A percentile compares a stretch with the other conserved stretches of the same genome.
Evolutionary conservation across 495 filamentous ascomycete genomes (phyloP).

Genomic region (Entonaema liquescens): DNA sequence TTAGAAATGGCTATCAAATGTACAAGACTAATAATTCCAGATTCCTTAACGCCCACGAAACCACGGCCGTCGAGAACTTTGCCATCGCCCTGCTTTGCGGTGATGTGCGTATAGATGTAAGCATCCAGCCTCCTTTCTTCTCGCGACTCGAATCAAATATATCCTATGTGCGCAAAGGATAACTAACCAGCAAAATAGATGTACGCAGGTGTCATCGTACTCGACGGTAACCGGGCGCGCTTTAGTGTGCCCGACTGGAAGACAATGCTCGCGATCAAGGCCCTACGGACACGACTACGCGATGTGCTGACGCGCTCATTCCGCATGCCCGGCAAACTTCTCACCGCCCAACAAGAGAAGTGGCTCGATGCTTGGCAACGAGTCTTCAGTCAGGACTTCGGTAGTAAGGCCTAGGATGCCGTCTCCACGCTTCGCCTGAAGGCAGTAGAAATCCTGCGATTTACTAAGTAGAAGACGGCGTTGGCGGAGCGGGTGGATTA

Average conservation of each 20-base stretch:
- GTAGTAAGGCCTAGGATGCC: constrained; percentile 23
- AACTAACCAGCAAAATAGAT: constrained; percentile 57
- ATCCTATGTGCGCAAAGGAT: too few species aligned
- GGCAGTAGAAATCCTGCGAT: neutral
- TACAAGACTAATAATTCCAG: constrained; percentile 46
- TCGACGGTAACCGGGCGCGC: constrained; percentile 88
- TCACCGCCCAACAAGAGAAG: constrained; percentile 68
- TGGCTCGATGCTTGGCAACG: constrained; percentile 78
- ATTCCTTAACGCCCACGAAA: constrained; percentile 89
- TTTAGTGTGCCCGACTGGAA: constrained; percentile 92
- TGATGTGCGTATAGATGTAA: constrained; percentile 80
- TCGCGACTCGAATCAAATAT: neutral
- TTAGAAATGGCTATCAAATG: neutral
- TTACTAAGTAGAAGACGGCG: neutral
- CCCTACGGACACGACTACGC: constrained; percentile 70
- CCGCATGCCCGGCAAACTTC: constrained; percentile 75
- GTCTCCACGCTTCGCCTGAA: neutral
- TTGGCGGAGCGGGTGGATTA: neutral
- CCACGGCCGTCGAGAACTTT: constrained; percentile 80
- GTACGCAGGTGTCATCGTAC: constrained; percentile 83
- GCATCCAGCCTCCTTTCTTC: neutral
- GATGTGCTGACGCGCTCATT: constrained; percentile 77
- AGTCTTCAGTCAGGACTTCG: constrained; percentile 54
- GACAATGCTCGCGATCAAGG: constrained; percentile 83
- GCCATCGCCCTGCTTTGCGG: constrained; percentile 85